phyloP scores from a whole-genome alignment of 768 basidiomycete genomes.

The Collybia sp. region DNA sequence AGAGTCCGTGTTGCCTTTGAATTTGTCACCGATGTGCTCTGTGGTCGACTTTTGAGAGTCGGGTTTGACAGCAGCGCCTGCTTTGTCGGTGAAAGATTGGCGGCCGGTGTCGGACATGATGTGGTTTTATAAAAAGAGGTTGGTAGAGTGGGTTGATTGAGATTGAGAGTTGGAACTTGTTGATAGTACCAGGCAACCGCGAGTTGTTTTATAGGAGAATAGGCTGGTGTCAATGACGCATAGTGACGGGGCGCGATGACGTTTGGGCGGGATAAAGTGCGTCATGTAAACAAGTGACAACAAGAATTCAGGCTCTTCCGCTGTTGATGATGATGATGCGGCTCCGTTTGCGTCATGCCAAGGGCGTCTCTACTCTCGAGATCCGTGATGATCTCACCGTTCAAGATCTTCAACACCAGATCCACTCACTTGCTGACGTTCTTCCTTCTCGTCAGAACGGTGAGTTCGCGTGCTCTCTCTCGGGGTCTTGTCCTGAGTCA shows the following conservation, averaged over 20 bases:
- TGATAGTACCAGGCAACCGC: too few species aligned
- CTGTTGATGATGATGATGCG: conserved; percentile 47
- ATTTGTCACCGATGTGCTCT: conserved; percentile 44
- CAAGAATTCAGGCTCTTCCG: neutral
- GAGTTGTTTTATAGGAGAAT: too few species aligned
- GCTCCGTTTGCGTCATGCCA: conserved; percentile 79
- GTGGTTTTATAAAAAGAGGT: neutral
- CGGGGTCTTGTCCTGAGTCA: neutral
- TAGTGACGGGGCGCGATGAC: too few species aligned
- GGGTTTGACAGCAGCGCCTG: conserved; percentile 46
- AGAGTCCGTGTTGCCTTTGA: conserved; percentile 46
- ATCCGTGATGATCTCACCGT: conserved; percentile 61
- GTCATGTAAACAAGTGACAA: neutral
- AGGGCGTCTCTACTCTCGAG: conserved; percentile 76
- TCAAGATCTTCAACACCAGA: conserved; percentile 68
- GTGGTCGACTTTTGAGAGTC: conserved; percentile 53
- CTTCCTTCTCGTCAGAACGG: conserved; percentile 73
- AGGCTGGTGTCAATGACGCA: neutral
- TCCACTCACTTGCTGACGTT: conserved; percentile 65
- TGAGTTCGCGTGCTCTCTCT: conserved; percentile 29
- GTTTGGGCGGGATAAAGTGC: too few species aligned
- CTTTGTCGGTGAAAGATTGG: conserved; percentile 59
- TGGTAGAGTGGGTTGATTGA: neutral
- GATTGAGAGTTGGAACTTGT: too few species aligned
- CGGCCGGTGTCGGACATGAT: conserved; percentile 55